Evolutionary conservation across 176 grass and related monocot species (phyloP).

Genomic region (Elaeis guineensis): DNA sequence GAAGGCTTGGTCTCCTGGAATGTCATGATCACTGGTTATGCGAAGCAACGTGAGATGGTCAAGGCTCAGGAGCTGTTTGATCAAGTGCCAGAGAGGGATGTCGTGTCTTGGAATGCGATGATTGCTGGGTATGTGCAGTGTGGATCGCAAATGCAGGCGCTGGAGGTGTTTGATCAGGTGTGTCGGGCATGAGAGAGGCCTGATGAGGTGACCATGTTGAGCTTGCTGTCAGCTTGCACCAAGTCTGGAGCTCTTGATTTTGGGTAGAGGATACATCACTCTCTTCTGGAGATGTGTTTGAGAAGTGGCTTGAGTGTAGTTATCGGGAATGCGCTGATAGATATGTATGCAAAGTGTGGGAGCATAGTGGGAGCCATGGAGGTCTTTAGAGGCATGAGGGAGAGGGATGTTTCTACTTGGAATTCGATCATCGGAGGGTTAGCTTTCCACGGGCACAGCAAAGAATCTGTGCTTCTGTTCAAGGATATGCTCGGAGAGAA

Average conservation of each 20-base stretch:
- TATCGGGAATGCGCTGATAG: conserved; percentile 60
- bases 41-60: conserved; percentile 51
- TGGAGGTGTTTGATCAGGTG: conserved; percentile 70
- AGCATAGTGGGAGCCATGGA: conserved; percentile 34
- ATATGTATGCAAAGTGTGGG: conserved; percentile 86
- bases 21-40: conserved; percentile 77
- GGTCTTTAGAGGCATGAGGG: conserved; percentile 42
- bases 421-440: conserved; percentile 74
- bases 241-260: conserved; percentile 45
- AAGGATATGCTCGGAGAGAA: conserved; percentile 54
- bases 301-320: conserved; percentile 30
- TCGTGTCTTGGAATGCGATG: conserved; percentile 73
- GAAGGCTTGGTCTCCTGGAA: conserved; percentile 72
- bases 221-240: conserved; percentile 51
- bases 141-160: conserved; percentile 28
- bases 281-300: conserved; percentile 29
- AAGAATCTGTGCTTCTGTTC: conserved; percentile 42
- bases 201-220: conserved; percentile 65
- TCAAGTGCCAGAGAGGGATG: conserved; percentile 41
- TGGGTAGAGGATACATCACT: conserved; percentile 46
- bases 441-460: conserved; percentile 52
- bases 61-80: conserved; percentile 58
- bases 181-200: conserved; percentile 37
- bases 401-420: conserved; percentile 77
- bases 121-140: conserved; percentile 70